Conservation (phyloP, 352 stramenopile genomes). For the Pythium sukuiense region DNA sequence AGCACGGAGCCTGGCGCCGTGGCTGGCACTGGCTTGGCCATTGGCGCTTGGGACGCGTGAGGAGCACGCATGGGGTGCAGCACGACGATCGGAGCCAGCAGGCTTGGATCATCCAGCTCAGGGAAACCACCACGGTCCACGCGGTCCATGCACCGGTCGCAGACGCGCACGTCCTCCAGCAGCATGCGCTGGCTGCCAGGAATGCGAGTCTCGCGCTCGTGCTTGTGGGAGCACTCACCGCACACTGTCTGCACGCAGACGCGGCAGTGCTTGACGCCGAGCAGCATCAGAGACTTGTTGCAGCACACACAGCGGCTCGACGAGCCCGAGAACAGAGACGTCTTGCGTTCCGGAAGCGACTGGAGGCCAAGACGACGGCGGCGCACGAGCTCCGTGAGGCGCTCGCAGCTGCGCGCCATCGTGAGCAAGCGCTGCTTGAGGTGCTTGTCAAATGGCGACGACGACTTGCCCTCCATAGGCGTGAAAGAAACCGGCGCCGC, state of each 20-base stretch:
- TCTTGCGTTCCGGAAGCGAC: slow-evolving; percentile 36
- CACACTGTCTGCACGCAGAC: slow-evolving; percentile 67
- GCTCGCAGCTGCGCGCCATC: slow-evolving; percentile 27
- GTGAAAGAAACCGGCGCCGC: slow-evolving; percentile 1
- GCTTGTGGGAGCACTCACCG: slow-evolving; percentile 40
- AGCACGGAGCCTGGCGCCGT: slow-evolving; percentile 29
- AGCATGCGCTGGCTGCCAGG: slow-evolving; percentile 19
- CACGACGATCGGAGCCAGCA: slow-evolving; percentile 33
- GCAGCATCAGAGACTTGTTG: slow-evolving; percentile 46
- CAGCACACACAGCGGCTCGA: slow-evolving; percentile 63
- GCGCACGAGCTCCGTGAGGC: slow-evolving; percentile 50
- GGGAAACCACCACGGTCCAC: slow-evolving; percentile 53
- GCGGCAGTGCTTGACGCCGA: slow-evolving; percentile 47
- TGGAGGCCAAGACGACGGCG: slow-evolving; percentile 59
- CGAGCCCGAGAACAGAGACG: slow-evolving; percentile 29
- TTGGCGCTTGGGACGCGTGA: neutral
- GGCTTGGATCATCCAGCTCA: slow-evolving; percentile 32
- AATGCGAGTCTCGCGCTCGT: slow-evolving; percentile 28
- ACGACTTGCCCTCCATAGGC: neutral
- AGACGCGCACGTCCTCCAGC: slow-evolving; percentile 47
- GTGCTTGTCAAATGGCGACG: slow-evolving; percentile 15
- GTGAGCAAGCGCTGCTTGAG: slow-evolving; percentile 24
- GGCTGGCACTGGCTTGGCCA: neutral
- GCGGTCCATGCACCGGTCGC: slow-evolving; percentile 57
- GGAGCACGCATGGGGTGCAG: slow-evolving; percentile 24